Evolutionary conservation across 495 filamentous ascomycete species (phyloP).

Genomic region (Aspergillus asperescens): DNA sequence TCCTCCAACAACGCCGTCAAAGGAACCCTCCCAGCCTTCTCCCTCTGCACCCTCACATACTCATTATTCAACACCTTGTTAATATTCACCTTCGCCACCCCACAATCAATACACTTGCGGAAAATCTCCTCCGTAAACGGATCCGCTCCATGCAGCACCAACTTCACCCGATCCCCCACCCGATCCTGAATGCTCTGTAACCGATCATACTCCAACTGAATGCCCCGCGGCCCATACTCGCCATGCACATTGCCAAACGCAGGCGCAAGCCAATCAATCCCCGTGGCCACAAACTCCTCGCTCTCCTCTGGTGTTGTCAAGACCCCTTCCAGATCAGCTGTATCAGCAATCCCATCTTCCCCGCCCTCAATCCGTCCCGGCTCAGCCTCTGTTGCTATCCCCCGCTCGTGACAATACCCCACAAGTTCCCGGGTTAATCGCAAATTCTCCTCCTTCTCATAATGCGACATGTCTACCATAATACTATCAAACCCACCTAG

Average conservation of each 20-base stretch:
- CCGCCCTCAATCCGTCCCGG: slow-evolving; percentile 79
- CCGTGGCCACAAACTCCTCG: slow-evolving; percentile 68
- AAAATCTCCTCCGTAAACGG: slow-evolving; percentile 67
- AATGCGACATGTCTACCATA: slow-evolving; percentile 80
- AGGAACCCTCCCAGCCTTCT: slow-evolving; percentile 60
- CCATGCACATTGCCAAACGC: slow-evolving; percentile 87
- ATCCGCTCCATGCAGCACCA: slow-evolving; percentile 77
- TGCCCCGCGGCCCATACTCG: slow-evolving; percentile 69
- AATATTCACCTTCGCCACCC: slow-evolving; percentile 75
- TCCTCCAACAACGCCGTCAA: slow-evolving; percentile 68
- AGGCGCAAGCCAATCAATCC: slow-evolving; percentile 78
- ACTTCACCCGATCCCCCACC: slow-evolving; percentile 55
- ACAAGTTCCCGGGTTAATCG: slow-evolving; percentile 64
- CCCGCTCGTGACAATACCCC: slow-evolving; percentile 64
- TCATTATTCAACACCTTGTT: slow-evolving; percentile 76
- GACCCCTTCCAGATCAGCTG: slow-evolving; percentile 64
- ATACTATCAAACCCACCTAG: slow-evolving; percentile 69
- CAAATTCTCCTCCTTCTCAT: slow-evolving; percentile 78
- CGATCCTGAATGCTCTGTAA: slow-evolving; percentile 56
- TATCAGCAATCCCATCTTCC: slow-evolving; percentile 77
- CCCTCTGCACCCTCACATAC: slow-evolving; percentile 59
- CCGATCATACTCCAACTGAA: slow-evolving; percentile 67
- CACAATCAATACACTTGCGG: slow-evolving; percentile 59
- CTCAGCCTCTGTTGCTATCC: slow-evolving; percentile 76
- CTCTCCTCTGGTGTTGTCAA: slow-evolving; percentile 77